These are phyloP conservation scores for Russula ochroleuca DNA, from an alignment of 768 basidiomycete species.

Conservation along the genomic window DNA sequence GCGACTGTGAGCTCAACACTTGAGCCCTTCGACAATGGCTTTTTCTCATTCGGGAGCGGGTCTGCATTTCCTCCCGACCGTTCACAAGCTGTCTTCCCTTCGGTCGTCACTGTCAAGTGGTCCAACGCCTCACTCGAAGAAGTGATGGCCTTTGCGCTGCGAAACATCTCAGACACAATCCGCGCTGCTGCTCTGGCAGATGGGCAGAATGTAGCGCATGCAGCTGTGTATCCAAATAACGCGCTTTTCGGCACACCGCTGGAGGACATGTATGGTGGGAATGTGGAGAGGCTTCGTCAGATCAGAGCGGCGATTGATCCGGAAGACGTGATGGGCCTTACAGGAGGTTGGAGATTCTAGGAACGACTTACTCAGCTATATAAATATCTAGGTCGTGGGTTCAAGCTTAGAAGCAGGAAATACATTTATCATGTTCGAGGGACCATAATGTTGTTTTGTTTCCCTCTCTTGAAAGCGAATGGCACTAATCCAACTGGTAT, in stretches of 20 bases:
- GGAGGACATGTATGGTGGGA: conserved; percentile 1
- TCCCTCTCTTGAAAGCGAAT: too few relatives aligned
- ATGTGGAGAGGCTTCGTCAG: neutral
- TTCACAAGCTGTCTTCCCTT: conserved; percentile 12
- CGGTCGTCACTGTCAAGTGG: neutral
- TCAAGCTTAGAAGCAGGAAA: too few relatives aligned
- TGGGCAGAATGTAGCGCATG: conserved; percentile 23
- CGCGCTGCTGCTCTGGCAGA: conserved; percentile 14
- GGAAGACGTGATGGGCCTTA: conserved; percentile 27
- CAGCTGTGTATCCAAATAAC: neutral
- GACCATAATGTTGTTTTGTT: too few relatives aligned
- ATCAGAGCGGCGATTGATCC: conserved; percentile 22
- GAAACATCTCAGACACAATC: neutral
- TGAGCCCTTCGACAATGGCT: neutral
- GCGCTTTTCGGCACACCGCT: neutral
- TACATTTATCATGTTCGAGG: neutral
- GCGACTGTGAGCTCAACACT: neutral
- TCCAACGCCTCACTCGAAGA: conserved; percentile 36
- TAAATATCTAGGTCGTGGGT: too few relatives aligned
- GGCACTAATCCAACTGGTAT: too few relatives aligned
- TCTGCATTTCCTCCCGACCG: conserved; percentile 23
- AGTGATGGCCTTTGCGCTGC: conserved; percentile 40
- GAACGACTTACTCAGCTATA: neutral
- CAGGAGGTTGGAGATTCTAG: conserved; percentile 28
- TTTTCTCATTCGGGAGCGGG: conserved; percentile 8